phyloP scores from a whole-genome alignment of 2,329 filamentous ascomycete genomes.

The Paracoccidioides lutzii region DNA sequence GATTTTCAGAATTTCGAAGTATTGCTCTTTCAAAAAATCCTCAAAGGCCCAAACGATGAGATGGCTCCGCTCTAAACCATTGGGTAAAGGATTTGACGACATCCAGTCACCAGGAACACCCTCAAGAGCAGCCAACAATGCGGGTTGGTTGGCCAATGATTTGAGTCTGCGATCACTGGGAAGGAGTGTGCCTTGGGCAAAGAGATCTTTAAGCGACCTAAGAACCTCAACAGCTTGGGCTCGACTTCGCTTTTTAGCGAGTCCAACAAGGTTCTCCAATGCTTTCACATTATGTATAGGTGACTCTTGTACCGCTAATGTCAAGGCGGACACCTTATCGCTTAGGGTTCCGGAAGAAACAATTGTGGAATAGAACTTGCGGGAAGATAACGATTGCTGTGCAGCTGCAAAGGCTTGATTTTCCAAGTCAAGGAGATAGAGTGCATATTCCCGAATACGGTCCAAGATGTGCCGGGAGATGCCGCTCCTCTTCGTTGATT shows the following conservation, averaged over 20 bases:
- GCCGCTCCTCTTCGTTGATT: slow-evolving; percentile 33
- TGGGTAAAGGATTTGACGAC: slow-evolving; percentile 56
- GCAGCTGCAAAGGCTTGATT: slow-evolving; percentile 59
- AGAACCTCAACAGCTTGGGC: slow-evolving; percentile 88
- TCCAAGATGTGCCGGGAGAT: slow-evolving; percentile 43
- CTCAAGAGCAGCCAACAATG: slow-evolving; percentile 57
- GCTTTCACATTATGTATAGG: slow-evolving; percentile 85
- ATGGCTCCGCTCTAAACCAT: slow-evolving; percentile 59
- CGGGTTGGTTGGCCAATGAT: slow-evolving; percentile 67
- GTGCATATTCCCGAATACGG: slow-evolving; percentile 53
- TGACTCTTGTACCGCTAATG: slow-evolving; percentile 87
- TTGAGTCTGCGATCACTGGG: slow-evolving; percentile 70
- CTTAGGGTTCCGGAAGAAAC: slow-evolving; percentile 93
- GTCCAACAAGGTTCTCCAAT: slow-evolving; percentile 65
- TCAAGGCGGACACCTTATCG: slow-evolving; percentile 92
- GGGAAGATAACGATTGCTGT: slow-evolving; percentile 60
- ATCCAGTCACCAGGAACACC: slow-evolving; percentile 52
- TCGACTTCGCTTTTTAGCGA: slow-evolving; percentile 89
- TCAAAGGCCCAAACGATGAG: slow-evolving; percentile 84
- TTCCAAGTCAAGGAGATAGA: slow-evolving; percentile 63
- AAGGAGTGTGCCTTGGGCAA: slow-evolving; percentile 76
- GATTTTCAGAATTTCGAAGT: slow-evolving; percentile 85
- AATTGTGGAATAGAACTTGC: slow-evolving; percentile 93
- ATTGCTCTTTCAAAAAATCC: slow-evolving; percentile 86
- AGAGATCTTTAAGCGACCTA: slow-evolving; percentile 82